A percentile compares a stretch with the other conserved stretches of the same genome.
These are phyloP conservation scores for Pythium aphanidermatum DNA, from an alignment of 352 stramenopile species.

Conservation along the genomic window DNA sequence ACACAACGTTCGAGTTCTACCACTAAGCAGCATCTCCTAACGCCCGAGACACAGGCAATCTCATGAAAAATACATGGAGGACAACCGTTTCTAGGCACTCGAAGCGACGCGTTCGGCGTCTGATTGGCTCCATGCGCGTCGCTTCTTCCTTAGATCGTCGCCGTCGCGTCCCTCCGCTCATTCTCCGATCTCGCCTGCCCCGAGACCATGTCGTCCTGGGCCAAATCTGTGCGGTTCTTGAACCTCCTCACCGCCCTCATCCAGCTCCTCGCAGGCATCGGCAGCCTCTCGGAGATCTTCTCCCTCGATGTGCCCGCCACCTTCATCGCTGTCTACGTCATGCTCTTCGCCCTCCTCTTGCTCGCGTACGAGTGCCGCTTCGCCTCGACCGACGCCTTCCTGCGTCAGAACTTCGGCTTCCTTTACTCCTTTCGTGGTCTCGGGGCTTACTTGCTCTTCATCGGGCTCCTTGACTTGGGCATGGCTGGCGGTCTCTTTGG, in stretches of 20 bases:
- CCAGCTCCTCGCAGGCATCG: constrained; percentile 23
- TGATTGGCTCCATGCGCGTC: no score
- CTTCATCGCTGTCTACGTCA: constrained; percentile 32
- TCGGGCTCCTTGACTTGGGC: constrained; percentile 30
- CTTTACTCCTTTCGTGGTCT: constrained; percentile 28
- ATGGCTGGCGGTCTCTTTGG: constrained; percentile 25
- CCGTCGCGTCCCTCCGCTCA: background rate
- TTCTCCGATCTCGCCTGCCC: background rate
- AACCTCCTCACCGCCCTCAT: constrained; percentile 24
- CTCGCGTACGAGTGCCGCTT: constrained; percentile 29
- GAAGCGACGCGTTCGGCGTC: no score
- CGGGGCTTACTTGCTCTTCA: constrained; percentile 27
- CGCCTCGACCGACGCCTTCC: constrained; percentile 16
- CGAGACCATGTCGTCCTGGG: constrained; percentile 1
- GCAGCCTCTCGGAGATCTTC: constrained; percentile 25
- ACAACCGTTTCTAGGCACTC: no score
- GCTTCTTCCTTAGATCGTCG: no score
- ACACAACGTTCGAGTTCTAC: constrained; percentile 99
- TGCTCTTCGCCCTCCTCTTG: constrained; percentile 27
- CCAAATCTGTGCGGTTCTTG: constrained; percentile 23
- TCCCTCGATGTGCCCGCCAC: constrained; percentile 22
- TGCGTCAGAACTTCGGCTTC: constrained; percentile 33
- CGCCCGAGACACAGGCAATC: no score
- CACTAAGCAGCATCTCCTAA: constrained; percentile 42
- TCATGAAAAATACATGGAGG: no score